Percentiles rank a stretch among this genome's conserved stretches.
These are phyloP conservation scores for Glaciozyma antarctica DNA, from an alignment of 768 basidiomycete genomes.

Conservation along the genomic window DNA sequence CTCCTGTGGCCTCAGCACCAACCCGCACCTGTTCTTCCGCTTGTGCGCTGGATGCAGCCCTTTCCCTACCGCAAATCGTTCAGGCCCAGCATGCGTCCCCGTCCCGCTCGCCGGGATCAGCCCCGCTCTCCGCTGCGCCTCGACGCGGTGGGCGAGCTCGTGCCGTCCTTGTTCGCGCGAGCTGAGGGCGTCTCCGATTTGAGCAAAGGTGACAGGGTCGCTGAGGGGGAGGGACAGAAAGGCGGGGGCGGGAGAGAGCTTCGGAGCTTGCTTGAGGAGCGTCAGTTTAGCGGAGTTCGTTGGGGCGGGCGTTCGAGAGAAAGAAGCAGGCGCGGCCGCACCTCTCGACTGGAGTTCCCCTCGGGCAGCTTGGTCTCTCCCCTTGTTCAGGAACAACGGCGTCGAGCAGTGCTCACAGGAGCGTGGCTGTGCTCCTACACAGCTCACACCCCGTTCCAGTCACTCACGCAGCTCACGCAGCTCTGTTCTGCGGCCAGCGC, in stretches of 20 bases:
- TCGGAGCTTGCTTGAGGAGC: too few species aligned
- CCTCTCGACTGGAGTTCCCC: too few species aligned
- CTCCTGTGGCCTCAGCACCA: background rate
- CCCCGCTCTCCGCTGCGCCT: background rate
- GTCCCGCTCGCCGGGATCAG: background rate
- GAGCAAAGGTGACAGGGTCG: background rate
- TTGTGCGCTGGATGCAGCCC: background rate
- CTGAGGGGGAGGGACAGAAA: background rate
- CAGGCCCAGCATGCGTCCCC: background rate
- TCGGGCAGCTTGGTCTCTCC: too few species aligned
- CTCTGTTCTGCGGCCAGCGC: too few species aligned
- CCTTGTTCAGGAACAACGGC: too few species aligned
- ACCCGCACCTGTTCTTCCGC: slow-evolving; percentile 14
- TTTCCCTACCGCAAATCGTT: background rate
- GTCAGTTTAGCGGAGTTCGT: too few species aligned
- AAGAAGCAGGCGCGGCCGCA: too few species aligned
- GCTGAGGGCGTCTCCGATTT: background rate
- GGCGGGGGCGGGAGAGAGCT: background rate
- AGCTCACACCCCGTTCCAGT: too few species aligned
- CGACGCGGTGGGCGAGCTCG: background rate
- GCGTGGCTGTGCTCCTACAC: too few species aligned
- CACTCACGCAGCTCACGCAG: too few species aligned
- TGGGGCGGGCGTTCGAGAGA: too few species aligned
- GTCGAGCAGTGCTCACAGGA: too few species aligned
- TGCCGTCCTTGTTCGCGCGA: background rate